Evolutionary conservation across 768 basidiomycete species (phyloP).

Genomic region (Lactarius deliciosus): DNA sequence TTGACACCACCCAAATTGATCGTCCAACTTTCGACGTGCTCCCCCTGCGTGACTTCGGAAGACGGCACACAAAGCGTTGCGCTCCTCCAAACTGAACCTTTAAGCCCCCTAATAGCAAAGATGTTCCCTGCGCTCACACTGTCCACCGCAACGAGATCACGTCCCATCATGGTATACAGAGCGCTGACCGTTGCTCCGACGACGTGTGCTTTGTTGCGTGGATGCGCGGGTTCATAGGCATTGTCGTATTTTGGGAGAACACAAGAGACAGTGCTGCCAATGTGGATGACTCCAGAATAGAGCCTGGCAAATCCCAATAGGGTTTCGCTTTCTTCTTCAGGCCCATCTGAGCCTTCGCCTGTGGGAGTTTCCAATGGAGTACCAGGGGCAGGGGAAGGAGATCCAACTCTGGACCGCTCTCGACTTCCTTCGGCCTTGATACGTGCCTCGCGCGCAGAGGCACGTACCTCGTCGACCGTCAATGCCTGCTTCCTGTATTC

Average conservation of each 20-base stretch:
- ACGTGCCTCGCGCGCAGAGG: constrained; percentile 51
- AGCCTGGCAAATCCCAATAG: constrained; percentile 92
- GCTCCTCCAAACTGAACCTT: constrained; percentile 86
- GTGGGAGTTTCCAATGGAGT: constrained; percentile 30
- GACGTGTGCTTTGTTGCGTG: constrained; percentile 65
- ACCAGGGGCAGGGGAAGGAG: constrained; percentile 19
- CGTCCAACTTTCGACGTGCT: constrained; percentile 50
- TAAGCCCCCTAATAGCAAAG: constrained; percentile 88
- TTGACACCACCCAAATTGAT: constrained; percentile 78
- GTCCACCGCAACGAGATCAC: constrained; percentile 83
- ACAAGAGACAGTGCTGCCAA: constrained; percentile 63
- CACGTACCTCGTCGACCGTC: constrained; percentile 82
- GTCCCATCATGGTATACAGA: constrained; percentile 97
- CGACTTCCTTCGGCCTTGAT: constrained; percentile 27
- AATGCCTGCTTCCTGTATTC: constrained; percentile 76
- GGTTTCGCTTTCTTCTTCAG: constrained; percentile 51
- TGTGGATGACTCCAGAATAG: constrained; percentile 82
- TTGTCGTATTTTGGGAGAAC: constrained; percentile 86
- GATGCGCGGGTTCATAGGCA: constrained; percentile 59
- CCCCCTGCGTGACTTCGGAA: constrained; percentile 42
- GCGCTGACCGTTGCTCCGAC: constrained; percentile 62
- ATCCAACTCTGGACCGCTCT: constrained; percentile 18
- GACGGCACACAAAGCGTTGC: constrained; percentile 82
- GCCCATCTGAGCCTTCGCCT: constrained; percentile 26
- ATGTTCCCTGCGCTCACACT: constrained; percentile 89